Evolutionary conservation across 192 early-diverging fungal genomes (phyloP), one percentile per base, ranked within the genome.

Genomic region (Mortierella claussenii): DNA sequence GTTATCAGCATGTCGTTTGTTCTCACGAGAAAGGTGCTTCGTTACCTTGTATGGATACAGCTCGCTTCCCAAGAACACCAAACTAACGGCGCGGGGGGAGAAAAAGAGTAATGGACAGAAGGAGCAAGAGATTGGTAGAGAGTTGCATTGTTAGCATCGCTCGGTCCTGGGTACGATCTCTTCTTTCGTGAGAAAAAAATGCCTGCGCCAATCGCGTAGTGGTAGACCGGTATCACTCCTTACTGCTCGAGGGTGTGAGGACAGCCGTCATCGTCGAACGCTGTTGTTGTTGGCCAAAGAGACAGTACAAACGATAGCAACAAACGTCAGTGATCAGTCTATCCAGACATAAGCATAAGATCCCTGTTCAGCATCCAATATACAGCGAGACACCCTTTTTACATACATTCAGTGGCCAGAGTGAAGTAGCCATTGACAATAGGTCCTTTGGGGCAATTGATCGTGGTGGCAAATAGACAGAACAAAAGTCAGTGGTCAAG

Each of bases 181-280:
- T 40, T 13, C 37, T 40, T 40, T 13, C 7, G 13, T 40, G 13
- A 40, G 37, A 10, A 40, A 13, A 13, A 40, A 10, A 40, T 40
- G 9, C 34, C 2, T 8, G 18, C 23, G 32, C 11, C 23, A 44
- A 21, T 31, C 11, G 48, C 20, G 20, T 6, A 23, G 28, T 50
- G 10, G 13, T 21, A 34, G 49, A 10, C 8, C 1, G 13, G 1
- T 3, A 18, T 52, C 27, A 12, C 37, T 40, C 21, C 82, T 55
- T 85, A 85, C 87, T 88, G 87, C 56, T 88, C 87, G 27, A 88
- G 64, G 17, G 85, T 86, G 58, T 88, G 87, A 34, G 85, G 85
- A 36, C 87, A 86, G 4, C 87, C 87, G 70, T 82, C 81, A 58
- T 88, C 87, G 58, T 88, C 87, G 33, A 80, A 74, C 21, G 81